These are phyloP conservation scores for Lentinula aciculospora DNA, from an alignment of 768 basidiomycete species.

Conservation along the genomic window DNA sequence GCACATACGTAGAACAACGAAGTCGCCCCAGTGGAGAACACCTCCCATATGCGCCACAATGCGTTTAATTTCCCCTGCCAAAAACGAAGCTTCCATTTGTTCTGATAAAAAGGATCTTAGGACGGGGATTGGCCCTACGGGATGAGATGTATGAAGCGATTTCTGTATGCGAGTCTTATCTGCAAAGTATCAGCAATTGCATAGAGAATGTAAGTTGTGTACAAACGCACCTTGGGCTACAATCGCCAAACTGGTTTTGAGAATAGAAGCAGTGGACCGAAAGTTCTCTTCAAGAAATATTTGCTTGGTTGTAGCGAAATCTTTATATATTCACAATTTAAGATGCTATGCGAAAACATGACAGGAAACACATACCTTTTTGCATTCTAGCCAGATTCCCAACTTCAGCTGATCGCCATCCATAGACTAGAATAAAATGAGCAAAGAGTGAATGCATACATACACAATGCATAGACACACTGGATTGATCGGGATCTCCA, in stretches of 20 bases:
- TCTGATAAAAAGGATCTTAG: constrained; percentile 49
- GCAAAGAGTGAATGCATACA: background rate
- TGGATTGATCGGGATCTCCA: constrained; percentile 90
- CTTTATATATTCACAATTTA: constrained; percentile 25
- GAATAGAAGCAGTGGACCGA: constrained; percentile 74
- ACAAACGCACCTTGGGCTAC: constrained; percentile 66
- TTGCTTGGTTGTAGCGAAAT: constrained; percentile 59
- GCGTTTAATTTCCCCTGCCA: constrained; percentile 71
- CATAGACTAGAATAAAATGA: constrained; percentile 51
- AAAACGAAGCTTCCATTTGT: constrained; percentile 61
- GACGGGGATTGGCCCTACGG: constrained; percentile 53
- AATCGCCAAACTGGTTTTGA: constrained; percentile 68
- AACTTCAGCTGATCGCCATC: constrained; percentile 81
- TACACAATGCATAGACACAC: constrained; percentile 25
- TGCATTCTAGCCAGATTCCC: constrained; percentile 72
- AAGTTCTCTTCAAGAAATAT: constrained; percentile 85
- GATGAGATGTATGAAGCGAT: constrained; percentile 63
- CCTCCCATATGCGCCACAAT: constrained; percentile 70
- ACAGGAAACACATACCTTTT: constrained; percentile 30
- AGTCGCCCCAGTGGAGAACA: constrained; percentile 65
- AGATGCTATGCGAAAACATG: background rate
- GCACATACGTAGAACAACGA: constrained; percentile 72
- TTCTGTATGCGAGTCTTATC: constrained; percentile 76
- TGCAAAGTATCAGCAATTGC: constrained; percentile 17
- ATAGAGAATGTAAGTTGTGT: background rate